phyloP scores from a whole-genome alignment of 2,329 filamentous ascomycete species.

The Orbilia oligospora region DNA sequence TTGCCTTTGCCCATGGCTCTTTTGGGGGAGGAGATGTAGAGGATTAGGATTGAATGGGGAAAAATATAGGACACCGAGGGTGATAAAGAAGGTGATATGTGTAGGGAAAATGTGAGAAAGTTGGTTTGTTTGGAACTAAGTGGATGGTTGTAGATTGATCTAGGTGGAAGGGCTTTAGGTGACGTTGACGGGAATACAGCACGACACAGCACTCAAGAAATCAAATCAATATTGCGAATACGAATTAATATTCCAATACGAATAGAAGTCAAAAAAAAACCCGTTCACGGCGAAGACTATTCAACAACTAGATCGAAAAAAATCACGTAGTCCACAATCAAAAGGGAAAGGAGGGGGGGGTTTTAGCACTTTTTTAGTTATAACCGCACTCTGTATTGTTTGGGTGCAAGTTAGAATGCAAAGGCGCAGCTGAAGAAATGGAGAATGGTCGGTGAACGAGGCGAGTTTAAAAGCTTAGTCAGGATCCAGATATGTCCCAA shows the following conservation, averaged over 20 bases:
- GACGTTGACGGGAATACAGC: constrained; percentile 10
- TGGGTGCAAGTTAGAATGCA: constrained; percentile 8
- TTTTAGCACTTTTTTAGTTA: background rate
- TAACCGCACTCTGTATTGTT: background rate
- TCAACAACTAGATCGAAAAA: background rate
- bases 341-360: background rate
- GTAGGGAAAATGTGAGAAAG: background rate
- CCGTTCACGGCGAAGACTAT: background rate
- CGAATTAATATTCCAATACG: constrained; percentile 1
- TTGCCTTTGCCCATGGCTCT: constrained; percentile 44
- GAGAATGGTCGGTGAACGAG: background rate
- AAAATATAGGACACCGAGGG: background rate
- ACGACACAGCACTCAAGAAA: constrained; percentile 18
- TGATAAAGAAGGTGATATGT: background rate
- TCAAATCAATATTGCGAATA: constrained; percentile 4
- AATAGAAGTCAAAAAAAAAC: constrained; percentile 9
- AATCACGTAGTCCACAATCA: constrained; percentile 3
- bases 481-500: constrained; percentile 32
- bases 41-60: background rate
- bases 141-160: constrained; percentile 14
- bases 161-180: background rate
- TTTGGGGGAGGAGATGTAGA: background rate
- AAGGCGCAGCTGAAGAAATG: constrained; percentile 34
- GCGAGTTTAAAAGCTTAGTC: constrained; percentile 42
- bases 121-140: constrained; percentile 1